Percentiles rank a stretch among this genome's conserved stretches.
Evolutionary conservation across 345 rosid species (phyloP).

Genomic region (Eucalyptus coolabah): DNA sequence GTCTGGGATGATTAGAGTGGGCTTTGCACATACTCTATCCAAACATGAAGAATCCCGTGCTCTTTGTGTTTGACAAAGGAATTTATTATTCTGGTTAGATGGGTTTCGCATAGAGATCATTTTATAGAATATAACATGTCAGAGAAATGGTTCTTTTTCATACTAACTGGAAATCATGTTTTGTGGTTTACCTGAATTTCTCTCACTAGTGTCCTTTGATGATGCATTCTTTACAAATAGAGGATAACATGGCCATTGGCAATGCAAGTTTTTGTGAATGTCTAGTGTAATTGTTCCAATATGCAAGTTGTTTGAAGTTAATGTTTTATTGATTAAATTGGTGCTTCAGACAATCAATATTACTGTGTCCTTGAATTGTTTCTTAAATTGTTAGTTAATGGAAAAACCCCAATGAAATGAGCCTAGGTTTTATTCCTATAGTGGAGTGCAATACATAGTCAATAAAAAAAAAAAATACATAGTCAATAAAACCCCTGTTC

Average conservation of each 20-base stretch:
- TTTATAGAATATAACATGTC: not conserved
- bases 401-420: not conserved
- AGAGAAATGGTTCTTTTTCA: not conserved
- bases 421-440: not conserved
- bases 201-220: not conserved
- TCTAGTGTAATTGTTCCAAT: not conserved
- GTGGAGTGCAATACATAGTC: not conserved
- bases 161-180: not conserved
- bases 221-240: not conserved
- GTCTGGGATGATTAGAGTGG: not conserved
- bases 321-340: not conserved
- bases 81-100: not conserved
- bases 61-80: not conserved
- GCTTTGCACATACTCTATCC: not conserved
- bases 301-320: not conserved
- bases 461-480: not conserved
- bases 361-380: not conserved
- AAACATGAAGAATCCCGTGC: not conserved
- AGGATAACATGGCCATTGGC: not conserved
- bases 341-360: not conserved
- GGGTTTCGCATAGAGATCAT: not conserved
- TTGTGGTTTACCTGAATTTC: not conserved
- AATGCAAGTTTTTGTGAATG: not conserved
- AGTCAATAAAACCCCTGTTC: not conserved
- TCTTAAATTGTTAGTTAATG: not conserved